phyloP scores from a whole-genome alignment of 352 stramenopile genomes.

The Phytophthora lateralis region DNA sequence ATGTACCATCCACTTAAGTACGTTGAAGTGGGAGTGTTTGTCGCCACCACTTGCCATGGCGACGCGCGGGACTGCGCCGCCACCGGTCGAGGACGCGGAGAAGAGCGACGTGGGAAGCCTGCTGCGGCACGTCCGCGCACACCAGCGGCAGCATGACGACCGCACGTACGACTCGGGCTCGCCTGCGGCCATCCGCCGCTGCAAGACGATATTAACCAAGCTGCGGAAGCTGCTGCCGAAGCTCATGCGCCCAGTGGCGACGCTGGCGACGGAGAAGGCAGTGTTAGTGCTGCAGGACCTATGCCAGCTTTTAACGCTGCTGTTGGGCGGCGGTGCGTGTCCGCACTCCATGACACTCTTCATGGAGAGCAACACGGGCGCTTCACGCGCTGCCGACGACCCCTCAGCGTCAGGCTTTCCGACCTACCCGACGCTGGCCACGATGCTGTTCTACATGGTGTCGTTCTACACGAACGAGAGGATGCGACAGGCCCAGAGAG shows the following conservation, averaged over 20 bases:
- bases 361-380: slow-evolving; percentile 33
- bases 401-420: slow-evolving; percentile 29
- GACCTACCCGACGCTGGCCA: slow-evolving; percentile 56
- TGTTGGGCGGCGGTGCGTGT: slow-evolving; percentile 53
- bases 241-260: slow-evolving; percentile 59
- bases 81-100: slow-evolving; percentile 30
- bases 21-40: slow-evolving; percentile 11
- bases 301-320: slow-evolving; percentile 56
- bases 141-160: slow-evolving; percentile 59
- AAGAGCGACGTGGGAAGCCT: slow-evolving; percentile 62
- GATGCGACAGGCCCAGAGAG: slow-evolving; percentile 43
- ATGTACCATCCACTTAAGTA: slow-evolving; percentile 16
- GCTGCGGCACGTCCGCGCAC: slow-evolving; percentile 44
- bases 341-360: slow-evolving; percentile 71
- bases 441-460: slow-evolving; percentile 78
- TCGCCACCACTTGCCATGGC: slow-evolving; percentile 8
- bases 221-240: slow-evolving; percentile 71
- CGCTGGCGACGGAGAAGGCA: slow-evolving; percentile 35
- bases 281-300: slow-evolving; percentile 54
- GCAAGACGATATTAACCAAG: slow-evolving; percentile 75
- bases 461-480: slow-evolving; percentile 63
- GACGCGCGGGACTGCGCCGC: slow-evolving; percentile 1
- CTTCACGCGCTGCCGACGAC: not conserved
- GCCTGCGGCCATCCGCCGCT: slow-evolving; percentile 46
- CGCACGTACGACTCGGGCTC: slow-evolving; percentile 40